Base-by-base conservation (phyloP, 768 basidiomycete species). In the Xanthoconium stramineum region DNA sequence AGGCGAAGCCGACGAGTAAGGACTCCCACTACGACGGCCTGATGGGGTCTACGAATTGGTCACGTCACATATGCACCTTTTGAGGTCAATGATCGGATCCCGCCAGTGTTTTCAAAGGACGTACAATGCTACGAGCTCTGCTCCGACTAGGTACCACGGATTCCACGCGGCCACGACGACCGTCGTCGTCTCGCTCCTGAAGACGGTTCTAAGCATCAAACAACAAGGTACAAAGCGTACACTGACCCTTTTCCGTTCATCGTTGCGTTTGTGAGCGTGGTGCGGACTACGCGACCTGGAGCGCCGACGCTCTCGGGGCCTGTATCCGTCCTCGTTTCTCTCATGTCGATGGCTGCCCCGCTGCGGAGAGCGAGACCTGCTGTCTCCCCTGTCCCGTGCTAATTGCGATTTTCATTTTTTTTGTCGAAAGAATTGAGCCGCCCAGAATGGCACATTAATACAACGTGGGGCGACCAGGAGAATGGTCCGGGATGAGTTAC, bases 121-220 rank as follows among this genome's bases (percentile, higher is more conserved):
- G 69, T 72, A 70, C 70, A 38, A 70, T 58, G 52, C 70, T 70
- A 11, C 64, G 68, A 13, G 65, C 65, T 53, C 64, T 58, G 14
- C 33, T 47, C 47, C 50, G 56, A 12, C 55, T 58, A n/a, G 47
- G 47, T 6, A 14, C 55, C 9, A 47, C 47, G 6, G 47, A 50
- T 17, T 52, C 58, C 28, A 36, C 52, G 13, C 48, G 56, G 5
- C 45, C 24, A 42, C 55, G 53, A 43, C 17, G 39, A n/a, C 39
- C 35, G 51, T 47, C 56, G 37, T 42, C 48, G 43, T 45, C 54
- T 36, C 58, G 59, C 6, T 60, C 59, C 65, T 69, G 20, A 3
- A 15, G 2, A 15, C 0, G 12, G 2, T 1, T 38, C 39, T 24
- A 36, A 55, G 51, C 33, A 32, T 14, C 5, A 8, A 19, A 36